A percentile compares a stretch with the other conserved stretches of the same genome.
These are phyloP conservation scores for Arabidopsis hybrid DNA, from an alignment of 441 rosid genomes.

Conservation along the genomic window DNA sequence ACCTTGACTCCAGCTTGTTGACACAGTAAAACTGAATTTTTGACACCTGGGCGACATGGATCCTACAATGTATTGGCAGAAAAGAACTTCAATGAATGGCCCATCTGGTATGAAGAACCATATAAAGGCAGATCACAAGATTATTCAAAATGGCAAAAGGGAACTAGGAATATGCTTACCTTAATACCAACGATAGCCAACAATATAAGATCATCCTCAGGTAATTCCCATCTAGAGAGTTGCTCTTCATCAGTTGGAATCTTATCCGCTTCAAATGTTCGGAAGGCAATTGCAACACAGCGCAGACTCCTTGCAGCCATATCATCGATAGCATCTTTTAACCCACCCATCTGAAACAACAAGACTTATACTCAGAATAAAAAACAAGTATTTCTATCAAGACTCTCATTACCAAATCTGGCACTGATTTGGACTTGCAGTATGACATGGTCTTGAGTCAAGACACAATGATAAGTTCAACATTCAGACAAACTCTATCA, in stretches of 20 bases:
- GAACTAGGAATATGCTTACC: constrained; percentile 51
- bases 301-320: constrained; percentile 96
- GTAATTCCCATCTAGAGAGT: constrained; percentile 74
- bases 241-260: constrained; percentile 78
- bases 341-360: constrained; percentile 59
- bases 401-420: constrained; percentile 15
- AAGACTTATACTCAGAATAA: constrained; percentile 35
- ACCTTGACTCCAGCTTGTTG: constrained; percentile 96
- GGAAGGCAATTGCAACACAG: constrained; percentile 91
- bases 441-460: not conserved
- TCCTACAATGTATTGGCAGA: constrained; percentile 63
- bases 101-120: constrained; percentile 10
- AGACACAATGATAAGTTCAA: constrained; percentile 11
- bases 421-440: constrained; percentile 35
- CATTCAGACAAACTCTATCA: not conserved
- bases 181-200: constrained; percentile 89
- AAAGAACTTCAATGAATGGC: constrained; percentile 16
- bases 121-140: not conserved
- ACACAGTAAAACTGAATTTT: constrained; percentile 78
- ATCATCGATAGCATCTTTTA: constrained; percentile 72
- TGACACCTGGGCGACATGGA: constrained; percentile 92
- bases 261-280: constrained; percentile 65
- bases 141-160: not conserved
- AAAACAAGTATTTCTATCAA: not conserved
- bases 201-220: constrained; percentile 86